phyloP scores from a whole-genome alignment of 768 basidiomycete species.

The Porpolomopsis calyptriformis region DNA sequence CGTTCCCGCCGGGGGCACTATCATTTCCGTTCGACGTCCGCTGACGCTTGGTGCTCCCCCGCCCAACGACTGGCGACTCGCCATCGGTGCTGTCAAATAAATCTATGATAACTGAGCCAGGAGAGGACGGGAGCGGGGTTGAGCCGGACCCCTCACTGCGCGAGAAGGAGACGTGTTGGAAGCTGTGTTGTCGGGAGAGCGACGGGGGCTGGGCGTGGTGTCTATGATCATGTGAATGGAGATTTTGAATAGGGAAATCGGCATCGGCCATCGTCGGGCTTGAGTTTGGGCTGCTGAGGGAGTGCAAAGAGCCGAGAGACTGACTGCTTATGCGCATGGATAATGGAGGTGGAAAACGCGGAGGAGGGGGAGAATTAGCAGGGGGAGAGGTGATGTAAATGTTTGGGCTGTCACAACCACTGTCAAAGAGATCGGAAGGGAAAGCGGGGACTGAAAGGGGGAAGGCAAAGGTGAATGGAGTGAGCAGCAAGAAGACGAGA shows the following conservation, averaged over 20 bases:
- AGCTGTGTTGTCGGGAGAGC: constrained; percentile 51
- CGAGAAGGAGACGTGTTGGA: constrained; percentile 40
- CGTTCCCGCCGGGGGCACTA: constrained; percentile 8
- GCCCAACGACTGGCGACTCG: constrained; percentile 10
- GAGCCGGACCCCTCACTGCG: constrained; percentile 26
- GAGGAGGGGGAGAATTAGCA: constrained; percentile 18
- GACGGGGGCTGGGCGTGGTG: constrained; percentile 22
- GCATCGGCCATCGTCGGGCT: constrained; percentile 32
- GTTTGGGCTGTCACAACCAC: constrained; percentile 42
- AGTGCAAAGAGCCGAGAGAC: constrained; percentile 6
- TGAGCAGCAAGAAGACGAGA: constrained; percentile 1
- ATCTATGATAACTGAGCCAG: constrained; percentile 34
- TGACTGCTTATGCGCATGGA: constrained; percentile 10
- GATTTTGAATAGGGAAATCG: constrained; percentile 16
- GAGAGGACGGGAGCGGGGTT: constrained; percentile 30
- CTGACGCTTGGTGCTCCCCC: constrained; percentile 36
- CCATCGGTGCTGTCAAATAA: constrained; percentile 30
- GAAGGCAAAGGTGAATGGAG: constrained; percentile 4
- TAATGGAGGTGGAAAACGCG: constrained; percentile 32
- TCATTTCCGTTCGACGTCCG: constrained; percentile 32
- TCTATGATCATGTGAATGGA: constrained; percentile 9
- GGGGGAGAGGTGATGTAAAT: constrained; percentile 66
- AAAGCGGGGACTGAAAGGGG: constrained; percentile 31
- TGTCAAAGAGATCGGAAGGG: constrained; percentile 44
- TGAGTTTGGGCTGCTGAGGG: constrained; percentile 18